Evolutionary conservation across 1,284 basidiomycete species (phyloP).

Genomic region (Microbotryum lychnidis-dioicae): DNA sequence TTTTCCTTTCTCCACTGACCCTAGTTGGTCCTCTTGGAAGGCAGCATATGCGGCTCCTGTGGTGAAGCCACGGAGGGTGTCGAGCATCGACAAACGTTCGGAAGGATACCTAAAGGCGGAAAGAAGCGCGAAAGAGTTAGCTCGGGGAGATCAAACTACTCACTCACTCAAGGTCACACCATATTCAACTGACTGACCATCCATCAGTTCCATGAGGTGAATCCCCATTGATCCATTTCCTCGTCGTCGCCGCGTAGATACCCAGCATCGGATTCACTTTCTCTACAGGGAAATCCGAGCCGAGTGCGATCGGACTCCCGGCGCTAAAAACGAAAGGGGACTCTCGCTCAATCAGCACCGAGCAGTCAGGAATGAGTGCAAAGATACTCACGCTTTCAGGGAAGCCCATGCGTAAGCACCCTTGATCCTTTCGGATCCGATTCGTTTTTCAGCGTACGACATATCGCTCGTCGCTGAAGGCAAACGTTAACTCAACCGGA

Average conservation of each 20-base stretch:
- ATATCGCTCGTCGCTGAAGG: constrained; percentile 62
- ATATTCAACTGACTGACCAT: constrained; percentile 51
- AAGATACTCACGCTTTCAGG: constrained; percentile 53
- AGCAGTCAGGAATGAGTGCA: neutral
- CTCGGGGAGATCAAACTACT: no score
- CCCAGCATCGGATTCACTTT: constrained; percentile 64
- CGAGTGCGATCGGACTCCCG: constrained; percentile 58
- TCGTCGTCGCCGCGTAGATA: constrained; percentile 77
- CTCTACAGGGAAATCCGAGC: constrained; percentile 88
- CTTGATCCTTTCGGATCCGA: constrained; percentile 68
- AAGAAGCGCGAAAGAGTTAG: neutral
- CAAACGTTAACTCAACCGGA: no score
- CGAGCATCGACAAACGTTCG: constrained; percentile 61
- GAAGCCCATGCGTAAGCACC: constrained; percentile 83
- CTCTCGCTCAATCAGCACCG: neutral
- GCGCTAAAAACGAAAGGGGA: neutral
- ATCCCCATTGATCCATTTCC: constrained; percentile 57
- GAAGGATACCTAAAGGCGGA: constrained; percentile 52
- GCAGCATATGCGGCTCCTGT: constrained; percentile 76
- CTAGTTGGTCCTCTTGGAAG: constrained; percentile 62
- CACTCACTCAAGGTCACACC: neutral
- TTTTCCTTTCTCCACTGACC: constrained; percentile 58
- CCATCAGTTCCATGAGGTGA: constrained; percentile 73
- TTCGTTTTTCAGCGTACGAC: constrained; percentile 72
- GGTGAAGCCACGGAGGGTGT: constrained; percentile 66